phyloP scores from a whole-genome alignment of 371 early-diverging fungal genomes.

The Mortierella sp. region DNA sequence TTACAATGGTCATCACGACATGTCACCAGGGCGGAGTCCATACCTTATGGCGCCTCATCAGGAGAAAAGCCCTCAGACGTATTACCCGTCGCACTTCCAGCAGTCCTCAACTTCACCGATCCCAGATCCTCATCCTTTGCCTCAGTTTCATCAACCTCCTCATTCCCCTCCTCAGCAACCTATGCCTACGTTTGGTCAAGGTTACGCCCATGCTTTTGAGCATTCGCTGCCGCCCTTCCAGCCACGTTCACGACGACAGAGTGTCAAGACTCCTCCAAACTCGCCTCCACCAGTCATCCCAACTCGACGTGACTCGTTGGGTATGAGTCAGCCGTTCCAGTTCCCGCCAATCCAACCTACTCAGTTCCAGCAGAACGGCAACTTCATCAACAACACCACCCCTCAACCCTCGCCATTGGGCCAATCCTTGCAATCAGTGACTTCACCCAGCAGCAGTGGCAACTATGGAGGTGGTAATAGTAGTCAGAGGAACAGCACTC shows the following conservation, averaged over 20 bases:
- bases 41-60: background rate
- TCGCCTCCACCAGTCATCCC: constrained; percentile 38
- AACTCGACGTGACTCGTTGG: constrained; percentile 31
- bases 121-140: constrained; percentile 13
- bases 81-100: constrained; percentile 13
- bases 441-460: background rate
- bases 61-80: constrained; percentile 1
- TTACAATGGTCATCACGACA: constrained; percentile 11
- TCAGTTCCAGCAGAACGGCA: background rate
- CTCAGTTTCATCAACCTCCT: background rate
- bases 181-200: background rate
- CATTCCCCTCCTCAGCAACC: background rate
- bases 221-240: background rate
- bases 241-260: constrained; percentile 14
- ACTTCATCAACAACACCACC: background rate
- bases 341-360: background rate
- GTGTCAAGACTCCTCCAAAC: constrained; percentile 24
- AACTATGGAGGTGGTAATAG: background rate
- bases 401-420: background rate
- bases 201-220: background rate
- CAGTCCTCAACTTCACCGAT: constrained; percentile 22
- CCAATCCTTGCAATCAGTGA: background rate
- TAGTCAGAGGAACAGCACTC: constrained; percentile 13
- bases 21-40: constrained; percentile 7
- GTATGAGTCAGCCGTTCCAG: constrained; percentile 14